Conservation (phyloP, 805 yeast genomes). For the Saccharomycopsis amapae region DNA sequence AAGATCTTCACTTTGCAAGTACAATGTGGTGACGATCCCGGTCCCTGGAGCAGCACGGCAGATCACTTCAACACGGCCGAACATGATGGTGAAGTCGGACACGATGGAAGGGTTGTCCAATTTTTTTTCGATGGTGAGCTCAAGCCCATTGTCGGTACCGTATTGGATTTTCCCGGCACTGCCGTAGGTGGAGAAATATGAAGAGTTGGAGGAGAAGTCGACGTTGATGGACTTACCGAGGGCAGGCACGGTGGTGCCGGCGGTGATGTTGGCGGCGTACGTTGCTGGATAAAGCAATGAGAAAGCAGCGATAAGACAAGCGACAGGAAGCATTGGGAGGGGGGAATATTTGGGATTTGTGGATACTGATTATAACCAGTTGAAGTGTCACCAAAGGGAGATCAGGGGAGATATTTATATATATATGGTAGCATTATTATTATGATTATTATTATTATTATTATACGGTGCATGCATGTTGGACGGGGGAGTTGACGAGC, state of each 20-base stretch:
- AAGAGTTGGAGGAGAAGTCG: slow-evolving; percentile 12
- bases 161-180: neutral
- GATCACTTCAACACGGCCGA: slow-evolving; percentile 71
- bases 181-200: slow-evolving; percentile 1
- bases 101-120: slow-evolving; percentile 72
- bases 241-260: slow-evolving; percentile 6
- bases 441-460: too few relatives aligned
- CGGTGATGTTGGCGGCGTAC: neutral
- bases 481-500: too few relatives aligned
- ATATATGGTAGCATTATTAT: too few relatives aligned
- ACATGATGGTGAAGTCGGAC: slow-evolving; percentile 81
- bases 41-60: slow-evolving; percentile 69
- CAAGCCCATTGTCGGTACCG: slow-evolving; percentile 50
- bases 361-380: too few relatives aligned
- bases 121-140: slow-evolving; percentile 50
- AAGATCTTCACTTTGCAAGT: slow-evolving; percentile 55
- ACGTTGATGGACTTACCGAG: slow-evolving; percentile 15
- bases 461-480: too few relatives aligned
- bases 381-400: too few relatives aligned
- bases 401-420: too few relatives aligned
- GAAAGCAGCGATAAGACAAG: too few relatives aligned
- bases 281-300: too few relatives aligned
- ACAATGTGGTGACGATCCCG: slow-evolving; percentile 80
- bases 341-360: too few relatives aligned
- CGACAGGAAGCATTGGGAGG: too few relatives aligned